Evolutionary conservation across 2,329 filamentous ascomycete species (phyloP), one percentile per base, ranked within the genome.

Genomic region (Pseudogymnoascus destructans): DNA sequence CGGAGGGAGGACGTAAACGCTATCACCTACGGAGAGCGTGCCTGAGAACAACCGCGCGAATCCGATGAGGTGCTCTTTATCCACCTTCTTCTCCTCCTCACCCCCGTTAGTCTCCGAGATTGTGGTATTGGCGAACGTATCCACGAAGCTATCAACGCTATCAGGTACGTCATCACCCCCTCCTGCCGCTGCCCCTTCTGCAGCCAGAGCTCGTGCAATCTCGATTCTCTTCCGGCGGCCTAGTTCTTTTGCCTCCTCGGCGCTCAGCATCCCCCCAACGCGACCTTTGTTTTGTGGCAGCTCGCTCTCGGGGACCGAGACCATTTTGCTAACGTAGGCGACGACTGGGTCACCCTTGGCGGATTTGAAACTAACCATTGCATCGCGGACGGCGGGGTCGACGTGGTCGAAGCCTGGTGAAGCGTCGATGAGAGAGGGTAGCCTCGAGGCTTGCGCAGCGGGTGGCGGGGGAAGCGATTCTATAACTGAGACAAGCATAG

Each of bases 271-370:
- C 0, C 85, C 83, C 0, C 84, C 85, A 13, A 73, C 71, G 13
- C 82, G 79, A 49, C 89, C 79, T 70, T 86, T 95, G 70, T 95
- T 95, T 57, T 92, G 82, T 0, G 89, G 87, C 4, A 98, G 75
- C 66, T 98, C 92, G 70, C 89, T 96, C 67, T 95, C 89, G 0
- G 90, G 92, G 10, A 98, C 79, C 0, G 93, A 93, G 1, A 97
- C 88, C 90, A 98, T 96, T 70, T 98, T 98, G 73, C 92, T 97
- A 61, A 98, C 88, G 64, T 95, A 98, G 7, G 89, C 92, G 1
- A 98, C 89, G 0, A 95, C 83, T 0, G 92, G 91, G 59, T 87
- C 86, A 0, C 83, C 77, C 36, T 80, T 77, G 0, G 77, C 78
- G 3, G 81, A 81, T 66, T 87, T 87, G 68, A 95, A 96, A 0